Base-by-base conservation (phyloP, 192 early-diverging fungal species). In the Cetraspora pellucida region DNA sequence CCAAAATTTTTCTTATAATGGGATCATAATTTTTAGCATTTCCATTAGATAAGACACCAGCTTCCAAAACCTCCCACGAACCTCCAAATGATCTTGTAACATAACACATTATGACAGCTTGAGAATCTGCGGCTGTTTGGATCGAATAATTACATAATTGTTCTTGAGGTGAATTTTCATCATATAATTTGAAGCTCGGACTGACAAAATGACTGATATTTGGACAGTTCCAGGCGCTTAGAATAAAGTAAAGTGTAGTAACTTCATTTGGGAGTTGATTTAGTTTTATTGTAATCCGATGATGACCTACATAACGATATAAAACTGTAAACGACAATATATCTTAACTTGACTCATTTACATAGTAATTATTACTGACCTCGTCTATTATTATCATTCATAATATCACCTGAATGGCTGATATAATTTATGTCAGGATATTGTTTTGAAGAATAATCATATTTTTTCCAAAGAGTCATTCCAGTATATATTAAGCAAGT, bases 11-110 rank as follows among this genome's bases (percentile, higher is more conserved):
- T 27, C 23, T 70, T 4, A 13, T 14, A 45, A 77, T 77, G 7
- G 77, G 77, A n/a, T 31, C 49, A 55, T 77, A 77, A 69, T 77
- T 64, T 2, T 43, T 68, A 10, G 57, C 77, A 57, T 77, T 77
- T 16, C 77, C 77, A 30, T 11, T 16, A 2, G 77, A 72, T 27
- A 57, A 30, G 21, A 23, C 57, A 47, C 77, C 77, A 47, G 73
- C 45, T 45, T 57, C 55, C 13, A 60, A 23, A n/a, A 68, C 67
- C 4, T 71, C 25, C 77, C 77, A 77, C 8, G 3, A 45, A 16
- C 50, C 27, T 50, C 17, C 30, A 14, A 17, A 28, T 25, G n/a
- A 16, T 27, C 71, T 25, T 23, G 68, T 11, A 10, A 77, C 77
- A 6, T 46, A 50, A 23, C 66, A 58, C 66, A 77, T 59, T 21